Conservation (phyloP, 495 filamentous ascomycete genomes). For the Cryomyces antarcticus region DNA sequence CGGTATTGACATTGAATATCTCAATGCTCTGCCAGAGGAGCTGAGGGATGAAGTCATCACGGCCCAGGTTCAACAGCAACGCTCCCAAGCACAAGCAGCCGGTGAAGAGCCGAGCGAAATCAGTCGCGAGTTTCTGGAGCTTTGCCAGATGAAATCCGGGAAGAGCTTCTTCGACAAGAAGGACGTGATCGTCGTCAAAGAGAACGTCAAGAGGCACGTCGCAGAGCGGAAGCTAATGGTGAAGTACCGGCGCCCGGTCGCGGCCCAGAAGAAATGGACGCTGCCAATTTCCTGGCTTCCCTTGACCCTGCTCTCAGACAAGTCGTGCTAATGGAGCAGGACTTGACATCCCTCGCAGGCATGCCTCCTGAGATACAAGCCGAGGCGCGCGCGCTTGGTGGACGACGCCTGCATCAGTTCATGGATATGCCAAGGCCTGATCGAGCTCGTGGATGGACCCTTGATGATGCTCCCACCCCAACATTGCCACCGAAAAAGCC, state of each 20-base stretch:
- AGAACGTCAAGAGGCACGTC: slow-evolving; percentile 57
- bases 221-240: slow-evolving; percentile 28
- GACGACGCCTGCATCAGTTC: slow-evolving; percentile 37
- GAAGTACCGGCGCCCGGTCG: slow-evolving; percentile 26
- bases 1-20: slow-evolving; percentile 83
- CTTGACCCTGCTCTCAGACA: slow-evolving; percentile 71
- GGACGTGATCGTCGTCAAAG: slow-evolving; percentile 71
- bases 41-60: slow-evolving; percentile 89
- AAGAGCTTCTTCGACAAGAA: slow-evolving; percentile 80
- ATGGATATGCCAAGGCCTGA: slow-evolving; percentile 29
- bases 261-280: slow-evolving; percentile 74
- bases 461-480: slow-evolving; percentile 20
- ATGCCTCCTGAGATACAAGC: slow-evolving; percentile 67
- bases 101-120: slow-evolving; percentile 76
- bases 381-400: slow-evolving; percentile 57
- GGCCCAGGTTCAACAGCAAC: slow-evolving; percentile 61
- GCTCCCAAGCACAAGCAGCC: slow-evolving; percentile 56
- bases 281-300: slow-evolving; percentile 78
- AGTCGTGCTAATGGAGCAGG: slow-evolving; percentile 74
- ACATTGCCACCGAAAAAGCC: slow-evolving; percentile 31
- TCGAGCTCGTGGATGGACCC: slow-evolving; percentile 25
- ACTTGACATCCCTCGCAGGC: slow-evolving; percentile 70
- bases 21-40: slow-evolving; percentile 86
- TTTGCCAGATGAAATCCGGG: slow-evolving; percentile 69
- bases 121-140: slow-evolving; percentile 90